Conservation (phyloP, 2,329 filamentous ascomycete genomes). For the Cordyceps javanica region DNA sequence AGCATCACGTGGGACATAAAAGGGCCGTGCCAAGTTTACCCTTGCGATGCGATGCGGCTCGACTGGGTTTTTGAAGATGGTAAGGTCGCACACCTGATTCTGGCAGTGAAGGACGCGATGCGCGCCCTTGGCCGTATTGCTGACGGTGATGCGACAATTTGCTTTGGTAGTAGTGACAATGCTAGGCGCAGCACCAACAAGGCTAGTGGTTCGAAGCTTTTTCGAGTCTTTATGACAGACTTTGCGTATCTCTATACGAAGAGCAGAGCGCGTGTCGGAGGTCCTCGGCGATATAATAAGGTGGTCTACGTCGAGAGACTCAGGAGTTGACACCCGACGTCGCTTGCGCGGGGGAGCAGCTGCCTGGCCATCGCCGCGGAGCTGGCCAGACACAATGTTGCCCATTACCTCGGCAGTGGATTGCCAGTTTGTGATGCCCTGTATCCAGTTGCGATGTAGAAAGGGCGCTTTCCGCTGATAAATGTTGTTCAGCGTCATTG, state of each 20-base stretch:
- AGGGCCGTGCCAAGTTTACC: slow-evolving; percentile 42
- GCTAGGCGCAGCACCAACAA: slow-evolving; percentile 23
- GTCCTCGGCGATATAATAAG: slow-evolving; percentile 26
- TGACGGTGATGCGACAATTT: slow-evolving; percentile 32
- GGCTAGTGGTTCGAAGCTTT: slow-evolving; percentile 25
- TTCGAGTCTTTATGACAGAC: slow-evolving; percentile 44
- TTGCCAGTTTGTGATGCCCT: slow-evolving; percentile 39
- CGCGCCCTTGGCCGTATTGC: slow-evolving; percentile 28
- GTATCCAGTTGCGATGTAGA: slow-evolving; percentile 49
- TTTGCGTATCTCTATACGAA: slow-evolving; percentile 49
- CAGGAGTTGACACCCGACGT: slow-evolving; percentile 40
- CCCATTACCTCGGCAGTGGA: slow-evolving; percentile 33
- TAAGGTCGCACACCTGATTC: slow-evolving; percentile 48
- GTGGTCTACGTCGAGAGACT: slow-evolving; percentile 26
- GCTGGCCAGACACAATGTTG: slow-evolving; percentile 33
- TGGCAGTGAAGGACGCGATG: slow-evolving; percentile 44
- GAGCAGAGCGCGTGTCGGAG: slow-evolving; percentile 31
- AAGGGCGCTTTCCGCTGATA: slow-evolving; percentile 46
- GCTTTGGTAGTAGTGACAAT: slow-evolving; percentile 28
- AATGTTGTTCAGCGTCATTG: slow-evolving; percentile 43
- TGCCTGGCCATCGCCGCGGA: slow-evolving; percentile 27
- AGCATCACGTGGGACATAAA: slow-evolving; percentile 46
- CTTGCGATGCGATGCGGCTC: slow-evolving; percentile 41
- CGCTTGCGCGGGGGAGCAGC: slow-evolving; percentile 43
- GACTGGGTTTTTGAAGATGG: slow-evolving; percentile 41